phyloP scores from a whole-genome alignment of 1,284 basidiomycete genomes.

The Stygiomarasmius scandens region DNA sequence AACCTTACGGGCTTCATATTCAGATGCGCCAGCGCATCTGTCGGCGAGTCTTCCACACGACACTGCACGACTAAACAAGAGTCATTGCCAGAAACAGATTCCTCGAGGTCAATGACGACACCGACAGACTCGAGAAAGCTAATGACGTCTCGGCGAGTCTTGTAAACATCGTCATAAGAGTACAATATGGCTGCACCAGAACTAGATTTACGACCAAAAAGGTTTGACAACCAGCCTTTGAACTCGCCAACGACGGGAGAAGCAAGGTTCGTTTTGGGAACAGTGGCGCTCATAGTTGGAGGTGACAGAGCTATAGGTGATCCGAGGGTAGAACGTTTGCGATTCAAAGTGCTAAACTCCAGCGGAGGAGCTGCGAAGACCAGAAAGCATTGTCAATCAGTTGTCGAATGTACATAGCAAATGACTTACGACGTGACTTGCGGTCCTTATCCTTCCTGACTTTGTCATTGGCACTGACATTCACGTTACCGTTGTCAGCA shows the following conservation, averaged over 20 bases:
- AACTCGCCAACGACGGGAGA: conserved; percentile 72
- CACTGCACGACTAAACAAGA: conserved; percentile 54
- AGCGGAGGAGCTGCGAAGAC: conserved; percentile 28
- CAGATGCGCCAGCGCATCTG: conserved; percentile 21
- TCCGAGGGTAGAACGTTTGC: conserved; percentile 21
- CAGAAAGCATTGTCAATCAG: background rate
- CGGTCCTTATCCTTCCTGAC: conserved; percentile 48
- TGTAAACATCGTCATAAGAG: conserved; percentile 62
- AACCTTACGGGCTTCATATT: conserved; percentile 47
- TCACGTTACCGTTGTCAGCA: conserved; percentile 31
- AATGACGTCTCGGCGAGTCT: conserved; percentile 66
- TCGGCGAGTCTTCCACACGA: conserved; percentile 57
- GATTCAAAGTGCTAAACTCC: conserved; percentile 27
- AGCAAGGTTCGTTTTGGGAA: conserved; percentile 31
- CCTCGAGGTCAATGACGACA: conserved; percentile 47
- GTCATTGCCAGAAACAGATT: conserved; percentile 16
- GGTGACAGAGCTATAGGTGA: conserved; percentile 22
- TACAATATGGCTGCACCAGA: conserved; percentile 59
- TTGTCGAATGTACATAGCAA: conserved; percentile 16
- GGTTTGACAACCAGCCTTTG: conserved; percentile 81
- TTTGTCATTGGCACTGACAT: conserved; percentile 23
- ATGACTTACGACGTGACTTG: conserved; percentile 55
- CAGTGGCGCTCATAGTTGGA: conserved; percentile 18
- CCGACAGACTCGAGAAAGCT: conserved; percentile 72
- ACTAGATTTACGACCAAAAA: conserved; percentile 63